A percentile compares a stretch with the other conserved stretches of the same genome.
Conservation (phyloP, 139 green algal genomes). For the Marvania coccoides region DNA sequence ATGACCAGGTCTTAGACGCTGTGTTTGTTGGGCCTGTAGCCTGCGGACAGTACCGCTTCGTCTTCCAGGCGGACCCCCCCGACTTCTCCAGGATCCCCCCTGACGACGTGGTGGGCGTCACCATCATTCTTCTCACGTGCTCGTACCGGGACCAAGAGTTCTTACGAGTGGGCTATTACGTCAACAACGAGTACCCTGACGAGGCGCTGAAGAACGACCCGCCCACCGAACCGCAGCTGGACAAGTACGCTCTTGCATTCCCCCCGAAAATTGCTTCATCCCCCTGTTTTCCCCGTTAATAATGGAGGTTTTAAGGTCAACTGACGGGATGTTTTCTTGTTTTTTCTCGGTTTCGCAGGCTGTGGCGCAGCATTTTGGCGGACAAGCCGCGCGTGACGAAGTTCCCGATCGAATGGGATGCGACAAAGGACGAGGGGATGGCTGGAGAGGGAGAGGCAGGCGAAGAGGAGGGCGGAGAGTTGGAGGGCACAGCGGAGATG, state of each 20-base stretch:
- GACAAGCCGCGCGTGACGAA: constrained; percentile 91
- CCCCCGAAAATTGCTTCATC: not conserved
- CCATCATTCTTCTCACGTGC: constrained; percentile 92
- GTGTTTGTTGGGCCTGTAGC: constrained; percentile 88
- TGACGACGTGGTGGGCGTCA: constrained; percentile 86
- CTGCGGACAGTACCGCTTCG: constrained; percentile 84
- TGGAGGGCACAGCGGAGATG: constrained; percentile 9
- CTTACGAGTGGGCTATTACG: constrained; percentile 89
- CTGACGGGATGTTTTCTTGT: too few relatives aligned
- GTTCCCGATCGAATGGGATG: constrained; percentile 60
- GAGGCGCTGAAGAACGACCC: constrained; percentile 77
- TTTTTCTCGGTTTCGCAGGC: constrained; percentile 19
- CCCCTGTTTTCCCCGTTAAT: not conserved
- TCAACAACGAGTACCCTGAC: constrained; percentile 92
- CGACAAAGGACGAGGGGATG: not conserved
- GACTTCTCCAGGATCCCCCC: constrained; percentile 67
- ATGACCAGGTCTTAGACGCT: constrained; percentile 91
- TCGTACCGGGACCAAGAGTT: constrained; percentile 82
- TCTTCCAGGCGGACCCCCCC: constrained; percentile 81
- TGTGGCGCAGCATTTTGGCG: constrained; percentile 69
- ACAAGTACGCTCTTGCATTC: constrained; percentile 26
- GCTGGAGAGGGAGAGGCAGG: not conserved
- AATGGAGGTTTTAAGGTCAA: too few relatives aligned
- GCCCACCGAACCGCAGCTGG: constrained; percentile 57
- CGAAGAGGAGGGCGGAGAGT: not conserved